A percentile compares a stretch with the other conserved stretches of the same genome.
Conservation (phyloP, 805 yeast genomes). For the Schwanniomyces yamadae region DNA sequence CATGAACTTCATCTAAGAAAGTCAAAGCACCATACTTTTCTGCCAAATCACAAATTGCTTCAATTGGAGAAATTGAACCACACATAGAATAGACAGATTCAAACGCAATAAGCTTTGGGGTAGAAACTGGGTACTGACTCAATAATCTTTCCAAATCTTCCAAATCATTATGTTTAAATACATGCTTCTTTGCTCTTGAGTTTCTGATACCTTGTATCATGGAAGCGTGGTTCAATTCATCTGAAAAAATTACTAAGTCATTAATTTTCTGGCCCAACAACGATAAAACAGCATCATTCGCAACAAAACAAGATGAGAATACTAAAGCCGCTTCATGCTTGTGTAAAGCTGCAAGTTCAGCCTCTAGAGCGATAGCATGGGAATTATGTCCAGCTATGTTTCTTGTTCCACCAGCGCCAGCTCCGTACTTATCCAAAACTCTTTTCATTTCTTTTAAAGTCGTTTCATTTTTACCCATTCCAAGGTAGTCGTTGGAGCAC, state of each 20-base stretch:
- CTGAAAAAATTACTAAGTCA: conserved; percentile 88
- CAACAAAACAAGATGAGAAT: conserved; percentile 93
- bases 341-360: conserved; percentile 85
- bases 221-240: conserved; percentile 93
- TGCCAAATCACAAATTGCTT: conserved; percentile 89
- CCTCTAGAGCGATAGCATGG: conserved; percentile 85
- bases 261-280: conserved; percentile 88
- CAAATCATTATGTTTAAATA: conserved; percentile 89
- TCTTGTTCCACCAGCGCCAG: conserved; percentile 99
- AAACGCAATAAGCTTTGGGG: conserved; percentile 94
- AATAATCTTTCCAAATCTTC: conserved; percentile 77
- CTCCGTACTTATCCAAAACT: conserved; percentile 85
- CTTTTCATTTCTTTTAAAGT: conserved; percentile 75
- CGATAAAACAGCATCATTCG: conserved; percentile 92
- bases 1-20: conserved; percentile 97
- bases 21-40: conserved; percentile 97
- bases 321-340: conserved; percentile 94
- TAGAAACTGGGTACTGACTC: conserved; percentile 75
- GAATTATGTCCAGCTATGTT: conserved; percentile 97
- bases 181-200: conserved; percentile 82
- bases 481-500: conserved; percentile 98
- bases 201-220: conserved; percentile 96
- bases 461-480: conserved; percentile 81
- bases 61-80: conserved; percentile 94
- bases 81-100: conserved; percentile 98